Base-by-base conservation (phyloP, 1,284 basidiomycete genomes). In the Pyrrhoderma noxium region DNA sequence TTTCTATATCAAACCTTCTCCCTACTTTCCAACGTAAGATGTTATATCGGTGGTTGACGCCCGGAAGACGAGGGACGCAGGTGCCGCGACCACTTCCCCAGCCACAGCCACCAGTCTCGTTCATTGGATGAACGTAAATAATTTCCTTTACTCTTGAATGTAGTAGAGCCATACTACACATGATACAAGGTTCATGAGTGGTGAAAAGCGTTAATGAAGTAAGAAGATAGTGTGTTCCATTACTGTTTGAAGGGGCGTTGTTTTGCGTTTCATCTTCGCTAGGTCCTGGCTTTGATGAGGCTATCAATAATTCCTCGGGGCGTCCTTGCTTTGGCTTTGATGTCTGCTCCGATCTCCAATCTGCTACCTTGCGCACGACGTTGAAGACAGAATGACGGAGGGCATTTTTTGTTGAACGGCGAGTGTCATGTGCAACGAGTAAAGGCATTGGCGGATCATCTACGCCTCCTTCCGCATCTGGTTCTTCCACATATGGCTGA, bases 171-270 rank as follows among this genome's bases (percentile, higher is more conserved):
- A 97, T 97, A 58, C 82, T 80, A 64, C 94, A 97, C 88, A 96
- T 92, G 52, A 96, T 77, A 61, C 94, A 97, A 2, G 94, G 93
- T 61, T 97, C 93, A 65, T 97, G 93, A 2, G 90, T 90, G 46
- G 82, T 79, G 70, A 96, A 96, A 19, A 96, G 70, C 1, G 82
- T 81, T 22, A 84, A 75, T 0, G 80, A 80, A 0, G 91, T 96
- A 36, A 96, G 74, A 27, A 96, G 82, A 67, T 96, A 97, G 62
- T 86, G 83, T 2, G 79, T 71, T 11, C 86, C 85, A 60, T 88
- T 89, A 23, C 19, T 16, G 3, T 44, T 53, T 31, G 27, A 5
- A 38, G 45, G 42, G 23, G 21, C 47, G 0, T 46, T 50, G 21
- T 55, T 39, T 19, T 21, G 18, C 36, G 21, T 35, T 14, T 19